Evolutionary conservation across 441 rosid genomes (phyloP).

Genomic region (Hura crepitans): DNA sequence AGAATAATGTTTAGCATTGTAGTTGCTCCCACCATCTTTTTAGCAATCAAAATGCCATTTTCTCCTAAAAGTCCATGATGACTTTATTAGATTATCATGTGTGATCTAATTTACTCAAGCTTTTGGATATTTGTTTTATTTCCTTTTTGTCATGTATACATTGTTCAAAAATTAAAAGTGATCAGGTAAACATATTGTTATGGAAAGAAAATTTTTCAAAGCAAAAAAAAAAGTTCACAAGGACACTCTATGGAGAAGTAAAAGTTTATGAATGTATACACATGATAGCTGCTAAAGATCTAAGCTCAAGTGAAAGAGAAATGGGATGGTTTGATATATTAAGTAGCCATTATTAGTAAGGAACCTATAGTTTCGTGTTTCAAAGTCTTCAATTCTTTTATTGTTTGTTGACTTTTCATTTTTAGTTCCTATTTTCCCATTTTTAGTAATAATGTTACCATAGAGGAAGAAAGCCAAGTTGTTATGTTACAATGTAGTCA

Average conservation of each 20-base stretch:
- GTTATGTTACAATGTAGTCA: too few species aligned
- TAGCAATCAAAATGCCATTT: constrained; percentile 79
- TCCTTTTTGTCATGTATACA: neutral
- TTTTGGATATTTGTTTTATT: neutral
- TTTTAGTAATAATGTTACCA: too few species aligned
- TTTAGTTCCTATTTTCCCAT: too few species aligned
- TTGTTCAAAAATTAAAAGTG: neutral
- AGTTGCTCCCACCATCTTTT: constrained; percentile 67
- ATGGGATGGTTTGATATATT: constrained; percentile 95
- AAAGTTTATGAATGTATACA: constrained; percentile 75
- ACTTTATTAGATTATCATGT: constrained; percentile 69
- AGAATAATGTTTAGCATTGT: constrained; percentile 89
- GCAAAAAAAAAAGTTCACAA: constrained; percentile 76
- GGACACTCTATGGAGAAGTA: constrained; percentile 76
- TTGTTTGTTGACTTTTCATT: too few species aligned
- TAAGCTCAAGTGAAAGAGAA: constrained; percentile 73
- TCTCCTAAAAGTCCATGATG: constrained; percentile 98
- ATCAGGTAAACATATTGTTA: constrained; percentile 18
- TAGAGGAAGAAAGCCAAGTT: too few species aligned
- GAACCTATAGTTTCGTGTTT: too few species aligned
- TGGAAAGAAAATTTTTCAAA: constrained; percentile 66
- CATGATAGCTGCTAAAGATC: constrained; percentile 54
- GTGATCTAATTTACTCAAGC: neutral
- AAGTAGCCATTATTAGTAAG: constrained; percentile 85
- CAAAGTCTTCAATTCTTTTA: too few species aligned